Evolutionary conservation across 176 grass and related monocot genomes (phyloP).

Genomic region (Elaeis guineensis): DNA sequence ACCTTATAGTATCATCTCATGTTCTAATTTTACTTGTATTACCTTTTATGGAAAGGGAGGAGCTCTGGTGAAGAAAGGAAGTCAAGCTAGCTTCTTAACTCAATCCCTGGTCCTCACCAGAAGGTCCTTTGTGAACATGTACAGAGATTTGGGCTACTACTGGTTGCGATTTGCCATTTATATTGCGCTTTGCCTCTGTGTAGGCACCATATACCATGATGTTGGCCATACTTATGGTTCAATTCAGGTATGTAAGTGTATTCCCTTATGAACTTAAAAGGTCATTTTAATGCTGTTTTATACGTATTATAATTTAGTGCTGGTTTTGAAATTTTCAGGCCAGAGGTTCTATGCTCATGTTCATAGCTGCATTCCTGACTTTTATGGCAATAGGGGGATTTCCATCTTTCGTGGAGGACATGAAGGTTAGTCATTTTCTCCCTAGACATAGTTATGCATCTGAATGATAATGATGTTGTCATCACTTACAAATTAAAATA

Average conservation of each 20-base stretch:
- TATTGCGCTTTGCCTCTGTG: slow-evolving; percentile 59
- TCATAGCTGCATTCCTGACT: slow-evolving; percentile 32
- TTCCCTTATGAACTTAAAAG: too few species aligned
- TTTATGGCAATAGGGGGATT: slow-evolving; percentile 73
- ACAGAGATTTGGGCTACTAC: slow-evolving; percentile 85
- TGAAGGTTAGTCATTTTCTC: slow-evolving; percentile 30
- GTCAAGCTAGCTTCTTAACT: slow-evolving; percentile 51
- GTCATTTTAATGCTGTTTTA: too few species aligned
- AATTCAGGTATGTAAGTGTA: slow-evolving; percentile 36
- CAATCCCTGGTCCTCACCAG: slow-evolving; percentile 62
- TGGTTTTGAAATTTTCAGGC: slow-evolving; percentile 17
- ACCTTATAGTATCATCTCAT: too few species aligned
- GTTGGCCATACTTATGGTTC: slow-evolving; percentile 62
- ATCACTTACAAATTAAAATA: too few species aligned
- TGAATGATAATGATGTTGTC: neutral
- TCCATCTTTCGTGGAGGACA: slow-evolving; percentile 66
- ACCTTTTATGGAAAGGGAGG: slow-evolving; percentile 38
- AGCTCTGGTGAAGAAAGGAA: slow-evolving; percentile 39
- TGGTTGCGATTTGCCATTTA: slow-evolving; percentile 87
- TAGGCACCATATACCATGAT: slow-evolving; percentile 63
- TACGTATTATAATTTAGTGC: neutral
- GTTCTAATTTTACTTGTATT: too few species aligned
- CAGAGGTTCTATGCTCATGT: slow-evolving; percentile 56
- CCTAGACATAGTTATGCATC: too few species aligned
- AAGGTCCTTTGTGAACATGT: slow-evolving; percentile 97